Base-by-base conservation (phyloP, 108 stramenopile genomes). In the Aurantiochytrium sp. region DNA sequence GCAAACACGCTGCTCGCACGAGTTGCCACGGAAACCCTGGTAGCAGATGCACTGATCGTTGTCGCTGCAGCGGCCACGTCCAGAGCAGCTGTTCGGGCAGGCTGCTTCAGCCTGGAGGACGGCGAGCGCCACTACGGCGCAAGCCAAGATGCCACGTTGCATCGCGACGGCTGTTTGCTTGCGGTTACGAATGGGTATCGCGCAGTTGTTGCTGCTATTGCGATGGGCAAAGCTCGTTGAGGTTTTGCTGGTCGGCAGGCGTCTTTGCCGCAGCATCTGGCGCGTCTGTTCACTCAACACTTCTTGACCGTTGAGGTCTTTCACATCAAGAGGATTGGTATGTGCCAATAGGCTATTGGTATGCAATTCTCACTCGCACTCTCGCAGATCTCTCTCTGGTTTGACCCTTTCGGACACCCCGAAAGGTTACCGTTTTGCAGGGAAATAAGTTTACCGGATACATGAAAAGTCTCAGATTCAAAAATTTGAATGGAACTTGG, bases 1-100 rank as follows among this genome's bases (percentile, higher is more conserved):
- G 93, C 96, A 97, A 57, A 95, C 95, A 76, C 96, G 90, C 88
- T 94, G 76, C 64, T 94, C 92, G 60, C 93, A 94, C 16, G 93
- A 91, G 35, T 91, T 28, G 3, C 93, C 93, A 51, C 91, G 92
- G 90, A 92, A 94, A 18, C 94, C 94, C 28, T 25, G 14, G 60
- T 92, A 90, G 90, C 94, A 94, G 5, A 59, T 14, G 90, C 94
- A 94, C 18, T 59, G 18, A 5, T 93, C 94, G 5, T 89, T 91
- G 14, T 35, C 18, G 4, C 93, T 87, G 89, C 76, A 83, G 28
- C 43, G 44, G 12, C 76, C 76, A 16, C 28, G 76, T 12, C 76
- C 76, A 6, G 23, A n/a, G 76, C 76, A 83, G 51, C 49, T 53
- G 5, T 83, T 83, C 3, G 76, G 76, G 76, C 76, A 83, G 3